A percentile compares a stretch with the other conserved stretches of the same genome.
Evolutionary conservation across 768 basidiomycete genomes (phyloP).

Genomic region (Collybia nuda): DNA sequence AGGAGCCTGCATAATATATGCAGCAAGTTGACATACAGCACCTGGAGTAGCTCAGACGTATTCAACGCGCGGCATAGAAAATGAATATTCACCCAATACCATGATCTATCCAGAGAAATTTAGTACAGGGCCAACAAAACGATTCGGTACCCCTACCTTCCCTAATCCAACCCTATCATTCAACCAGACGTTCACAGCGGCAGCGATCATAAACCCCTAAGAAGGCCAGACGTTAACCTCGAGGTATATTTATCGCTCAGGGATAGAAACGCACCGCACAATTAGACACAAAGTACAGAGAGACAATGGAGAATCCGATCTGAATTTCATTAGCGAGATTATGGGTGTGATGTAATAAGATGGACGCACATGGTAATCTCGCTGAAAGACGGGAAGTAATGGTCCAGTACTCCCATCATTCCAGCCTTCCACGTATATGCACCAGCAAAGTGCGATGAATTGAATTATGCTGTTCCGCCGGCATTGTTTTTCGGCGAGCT

Average conservation of each 20-base stretch:
- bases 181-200: constrained; percentile 46
- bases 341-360: background rate
- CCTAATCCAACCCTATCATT: constrained; percentile 47
- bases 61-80: background rate
- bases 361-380: constrained; percentile 20
- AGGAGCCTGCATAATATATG: constrained; percentile 43
- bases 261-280: constrained; percentile 22
- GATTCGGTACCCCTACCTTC: constrained; percentile 27
- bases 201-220: constrained; percentile 50
- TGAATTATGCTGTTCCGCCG: constrained; percentile 24
- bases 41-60: constrained; percentile 23
- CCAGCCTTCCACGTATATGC: constrained; percentile 42
- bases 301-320: constrained; percentile 48
- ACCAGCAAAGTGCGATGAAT: constrained; percentile 39
- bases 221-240: too few relatives aligned
- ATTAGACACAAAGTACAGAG: constrained; percentile 43
- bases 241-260: background rate
- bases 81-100: constrained; percentile 13
- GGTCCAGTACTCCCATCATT: constrained; percentile 26
- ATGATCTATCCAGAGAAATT: constrained; percentile 11
- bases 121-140: background rate
- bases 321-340: constrained; percentile 10
- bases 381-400: constrained; percentile 24
- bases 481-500: background rate
- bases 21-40: constrained; percentile 38